phyloP scores from a whole-genome alignment of 495 filamentous ascomycete species.

The Apodospora peruviana region DNA sequence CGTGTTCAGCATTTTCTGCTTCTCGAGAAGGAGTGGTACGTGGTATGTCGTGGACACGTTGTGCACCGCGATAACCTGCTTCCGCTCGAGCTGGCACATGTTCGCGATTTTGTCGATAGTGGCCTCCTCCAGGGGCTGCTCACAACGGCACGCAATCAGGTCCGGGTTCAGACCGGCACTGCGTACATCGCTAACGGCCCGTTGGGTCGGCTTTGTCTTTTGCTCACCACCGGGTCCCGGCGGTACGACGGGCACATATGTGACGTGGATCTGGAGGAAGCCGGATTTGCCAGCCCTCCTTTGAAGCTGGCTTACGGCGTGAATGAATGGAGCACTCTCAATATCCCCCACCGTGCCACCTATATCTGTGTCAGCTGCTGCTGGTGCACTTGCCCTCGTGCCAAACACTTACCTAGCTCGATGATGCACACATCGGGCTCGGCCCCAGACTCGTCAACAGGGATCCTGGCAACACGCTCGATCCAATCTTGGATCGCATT shows the following conservation, averaged over 20 bases:
- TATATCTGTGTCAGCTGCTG: background rate
- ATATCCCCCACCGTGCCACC: slow-evolving; percentile 66
- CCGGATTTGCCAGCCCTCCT: slow-evolving; percentile 68
- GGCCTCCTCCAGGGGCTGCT: slow-evolving; percentile 59
- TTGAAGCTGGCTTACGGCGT: slow-evolving; percentile 76
- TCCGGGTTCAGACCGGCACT: slow-evolving; percentile 76
- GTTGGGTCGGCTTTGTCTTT: slow-evolving; percentile 96
- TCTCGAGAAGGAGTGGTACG: slow-evolving; percentile 80
- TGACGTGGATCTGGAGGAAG: slow-evolving; percentile 83
- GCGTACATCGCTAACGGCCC: slow-evolving; percentile 75
- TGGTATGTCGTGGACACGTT: slow-evolving; percentile 87
- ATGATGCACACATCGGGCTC: slow-evolving; percentile 90
- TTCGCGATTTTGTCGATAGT: slow-evolving; percentile 84
- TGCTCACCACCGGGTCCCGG: slow-evolving; percentile 57
- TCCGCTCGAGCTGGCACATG: slow-evolving; percentile 72
- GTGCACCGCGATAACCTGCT: slow-evolving; percentile 80
- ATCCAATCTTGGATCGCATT: slow-evolving; percentile 92
- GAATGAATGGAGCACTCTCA: slow-evolving; percentile 83
- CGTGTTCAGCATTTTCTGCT: slow-evolving; percentile 64
- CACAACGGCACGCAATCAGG: slow-evolving; percentile 88
- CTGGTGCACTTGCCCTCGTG: background rate
- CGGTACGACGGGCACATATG: slow-evolving; percentile 59
- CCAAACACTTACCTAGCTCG: slow-evolving; percentile 28
- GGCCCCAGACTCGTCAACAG: slow-evolving; percentile 77
- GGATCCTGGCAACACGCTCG: slow-evolving; percentile 74